A percentile compares a stretch with the other conserved stretches of the same genome.
phyloP scores from a whole-genome alignment of 495 filamentous ascomycete genomes.

The Delitschia confertaspora region DNA sequence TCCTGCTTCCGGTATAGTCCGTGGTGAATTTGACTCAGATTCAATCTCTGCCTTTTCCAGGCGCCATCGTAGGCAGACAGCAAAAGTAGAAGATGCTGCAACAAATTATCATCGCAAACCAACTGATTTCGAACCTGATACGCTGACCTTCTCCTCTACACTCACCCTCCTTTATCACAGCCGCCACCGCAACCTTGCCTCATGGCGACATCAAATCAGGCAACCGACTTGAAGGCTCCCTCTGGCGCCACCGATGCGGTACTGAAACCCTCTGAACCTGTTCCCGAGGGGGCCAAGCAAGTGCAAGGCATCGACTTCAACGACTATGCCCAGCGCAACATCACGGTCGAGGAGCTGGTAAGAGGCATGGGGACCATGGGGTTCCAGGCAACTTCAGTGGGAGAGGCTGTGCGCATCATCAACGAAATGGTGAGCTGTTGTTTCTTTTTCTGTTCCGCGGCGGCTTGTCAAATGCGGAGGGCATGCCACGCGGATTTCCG shows the following conservation, averaged over 20 bases:
- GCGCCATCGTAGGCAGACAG: no score
- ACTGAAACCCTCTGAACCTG: constrained; percentile 74
- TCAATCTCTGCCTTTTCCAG: no score
- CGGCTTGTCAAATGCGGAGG: no score
- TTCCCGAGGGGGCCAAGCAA: constrained; percentile 61
- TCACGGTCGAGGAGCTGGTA: constrained; percentile 77
- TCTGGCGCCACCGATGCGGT: constrained; percentile 70
- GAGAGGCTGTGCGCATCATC: constrained; percentile 76
- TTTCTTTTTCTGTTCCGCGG: not conserved
- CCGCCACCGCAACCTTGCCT: no score
- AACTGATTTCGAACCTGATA: no score
- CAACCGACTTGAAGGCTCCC: constrained; percentile 38
- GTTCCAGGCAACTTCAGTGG: constrained; percentile 82
- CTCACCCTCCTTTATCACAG: no score
- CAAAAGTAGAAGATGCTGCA: no score
- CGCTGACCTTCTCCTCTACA: no score
- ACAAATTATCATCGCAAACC: no score
- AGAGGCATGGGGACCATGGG: constrained; percentile 78
- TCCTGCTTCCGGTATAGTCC: no score
- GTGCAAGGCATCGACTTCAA: constrained; percentile 90
- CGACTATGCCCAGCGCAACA: constrained; percentile 56
- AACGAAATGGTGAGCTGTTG: constrained; percentile 73
- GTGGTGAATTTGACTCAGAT: no score
- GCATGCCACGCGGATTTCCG: no score
- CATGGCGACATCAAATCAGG: constrained; percentile 14